Percentiles rank a stretch among this genome's conserved stretches.
Conservation (phyloP, 257 asterid genomes). For the Lycium barbarum region DNA sequence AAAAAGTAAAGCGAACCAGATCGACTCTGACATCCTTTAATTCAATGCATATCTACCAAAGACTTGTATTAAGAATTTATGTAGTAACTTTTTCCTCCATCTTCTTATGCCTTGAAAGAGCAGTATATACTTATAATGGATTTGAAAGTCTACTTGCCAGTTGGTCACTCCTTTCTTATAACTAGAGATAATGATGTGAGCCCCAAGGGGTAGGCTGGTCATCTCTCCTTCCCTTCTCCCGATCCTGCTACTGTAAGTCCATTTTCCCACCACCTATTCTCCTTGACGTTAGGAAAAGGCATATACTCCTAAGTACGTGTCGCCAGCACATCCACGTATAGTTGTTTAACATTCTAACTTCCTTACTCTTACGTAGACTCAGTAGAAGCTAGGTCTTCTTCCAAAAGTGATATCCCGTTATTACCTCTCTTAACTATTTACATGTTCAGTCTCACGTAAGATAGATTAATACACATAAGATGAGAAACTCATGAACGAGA, state of each 20-base stretch:
- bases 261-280: neutral
- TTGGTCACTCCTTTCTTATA: conserved; percentile 8
- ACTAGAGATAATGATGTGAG: neutral
- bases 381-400: neutral
- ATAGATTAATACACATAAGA: neutral
- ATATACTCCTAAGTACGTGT: neutral
- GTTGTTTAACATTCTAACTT: neutral
- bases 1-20: neutral
- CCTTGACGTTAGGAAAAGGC: neutral
- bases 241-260: neutral
- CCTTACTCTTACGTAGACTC: neutral
- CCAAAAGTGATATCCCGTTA: conserved; percentile 6
- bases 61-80: conserved; percentile 1
- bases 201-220: neutral
- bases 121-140: neutral
- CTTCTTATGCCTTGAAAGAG: conserved; percentile 6
- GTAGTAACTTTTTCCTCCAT: neutral
- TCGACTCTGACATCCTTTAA: neutral
- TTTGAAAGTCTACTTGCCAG: conserved; percentile 16
- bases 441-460: conserved; percentile 22
- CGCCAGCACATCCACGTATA: neutral
- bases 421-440: conserved; percentile 16
- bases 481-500: neutral
- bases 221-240: conserved; percentile 6
- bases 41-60: neutral